Conservation (phyloP, 1,284 basidiomycete genomes). For the Ceratobasidium sp. region DNA sequence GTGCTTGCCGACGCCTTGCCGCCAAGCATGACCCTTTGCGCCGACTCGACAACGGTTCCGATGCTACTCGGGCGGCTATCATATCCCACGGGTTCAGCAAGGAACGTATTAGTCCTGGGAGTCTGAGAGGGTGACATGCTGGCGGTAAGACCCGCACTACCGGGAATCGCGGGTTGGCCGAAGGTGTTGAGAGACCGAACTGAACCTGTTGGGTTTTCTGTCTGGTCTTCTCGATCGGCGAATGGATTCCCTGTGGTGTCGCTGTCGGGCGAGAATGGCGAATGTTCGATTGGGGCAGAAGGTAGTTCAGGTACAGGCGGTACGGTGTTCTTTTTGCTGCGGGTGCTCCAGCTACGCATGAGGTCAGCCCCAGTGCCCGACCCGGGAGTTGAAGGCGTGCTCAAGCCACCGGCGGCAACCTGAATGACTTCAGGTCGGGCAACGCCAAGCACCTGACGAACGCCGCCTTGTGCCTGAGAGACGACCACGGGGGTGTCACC, state of each 20-base stretch:
- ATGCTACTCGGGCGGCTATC: slow-evolving; percentile 37
- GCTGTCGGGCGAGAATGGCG: slow-evolving; percentile 49
- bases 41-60: slow-evolving; percentile 16
- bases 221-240: slow-evolving; percentile 16
- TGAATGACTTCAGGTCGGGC: slow-evolving; percentile 78
- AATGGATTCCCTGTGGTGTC: slow-evolving; percentile 21
- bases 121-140: slow-evolving; percentile 20
- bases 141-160: slow-evolving; percentile 9
- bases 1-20: slow-evolving; percentile 52
- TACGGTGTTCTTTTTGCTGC: slow-evolving; percentile 22
- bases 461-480: slow-evolving; percentile 66
- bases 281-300: neutral
- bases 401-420: slow-evolving; percentile 56
- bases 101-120: slow-evolving; percentile 15
- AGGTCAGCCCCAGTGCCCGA: slow-evolving; percentile 30
- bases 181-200: slow-evolving; percentile 34
- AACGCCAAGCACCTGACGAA: slow-evolving; percentile 69
- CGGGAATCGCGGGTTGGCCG: slow-evolving; percentile 21
- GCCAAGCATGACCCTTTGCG: neutral
- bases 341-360: slow-evolving; percentile 26
- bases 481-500: slow-evolving; percentile 77
- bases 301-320: slow-evolving; percentile 27
- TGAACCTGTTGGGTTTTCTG: neutral
- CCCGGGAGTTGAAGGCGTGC: slow-evolving; percentile 47
- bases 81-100: slow-evolving; percentile 30